Evolutionary conservation across 2,329 filamentous ascomycete species (phyloP), one percentile per base, ranked within the genome.

Genomic region (Celoporthe dispersa): DNA sequence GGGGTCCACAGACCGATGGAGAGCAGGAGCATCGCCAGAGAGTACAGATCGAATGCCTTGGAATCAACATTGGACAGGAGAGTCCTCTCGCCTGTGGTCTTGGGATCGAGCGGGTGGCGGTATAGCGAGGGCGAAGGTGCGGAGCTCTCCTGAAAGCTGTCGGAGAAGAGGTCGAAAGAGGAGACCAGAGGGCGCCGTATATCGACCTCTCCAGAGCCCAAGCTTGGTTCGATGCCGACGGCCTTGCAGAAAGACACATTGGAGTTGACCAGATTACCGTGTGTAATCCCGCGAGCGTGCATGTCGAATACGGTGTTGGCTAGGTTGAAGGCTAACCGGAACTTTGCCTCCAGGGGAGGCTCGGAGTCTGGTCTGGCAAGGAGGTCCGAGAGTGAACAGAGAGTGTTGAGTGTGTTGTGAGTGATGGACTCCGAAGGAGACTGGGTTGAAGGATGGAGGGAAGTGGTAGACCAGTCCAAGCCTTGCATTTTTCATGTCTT

Each of bases 1-100:
- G 88, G 90, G 3, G 87, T 88, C 92, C 92, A 95, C 11, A 94
- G 80, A 8, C 92, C 92, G 67, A 94, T 88, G 8, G 92, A 92
- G 2, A 94, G 82, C 0, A 95, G 84, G 4, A 94, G 81, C 81
- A 94, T 87, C 25, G 91, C 91, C 1, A 95, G 83, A 8, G 91
- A 90, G 77, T 94, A 94, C 2, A 94, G 81, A 71, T 94, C 92
- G 41, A 89, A 81, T 0, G 87, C 84, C 53, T 88, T 87, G 55
- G 85, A 86, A 68, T 90, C 87, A 1, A 85, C 82, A 6, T 84
- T 84, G 4, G 79, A 75, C 12, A 88, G 76, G 0, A 85, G 84
- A 0, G 86, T 86, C 14, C 62, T 68, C 31, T 84, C 79, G 4
- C 82, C 77, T 0, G 84, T 84, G 3, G 82, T 84, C 16, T 84